Evolutionary conservation across 2,329 filamentous ascomycete species (phyloP).

Genomic region (Scedosporium dehoogii): DNA sequence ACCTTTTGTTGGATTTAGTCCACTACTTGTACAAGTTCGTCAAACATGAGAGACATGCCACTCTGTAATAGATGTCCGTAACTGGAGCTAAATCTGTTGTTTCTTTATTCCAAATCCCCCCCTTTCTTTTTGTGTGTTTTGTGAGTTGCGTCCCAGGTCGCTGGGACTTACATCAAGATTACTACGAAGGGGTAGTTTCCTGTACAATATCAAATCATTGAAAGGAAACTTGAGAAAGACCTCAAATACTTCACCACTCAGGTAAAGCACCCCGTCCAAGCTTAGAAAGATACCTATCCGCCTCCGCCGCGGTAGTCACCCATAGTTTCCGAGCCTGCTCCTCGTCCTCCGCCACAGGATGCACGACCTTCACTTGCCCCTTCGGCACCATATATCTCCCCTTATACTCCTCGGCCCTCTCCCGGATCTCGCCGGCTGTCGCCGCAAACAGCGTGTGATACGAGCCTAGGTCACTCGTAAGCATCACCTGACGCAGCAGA

Average conservation of each 20-base stretch:
- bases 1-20: no score
- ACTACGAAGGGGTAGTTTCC: no score
- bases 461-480: constrained; percentile 12
- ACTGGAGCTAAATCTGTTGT: no score
- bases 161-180: no score
- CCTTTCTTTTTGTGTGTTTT: no score
- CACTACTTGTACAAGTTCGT: no score
- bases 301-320: constrained; percentile 10
- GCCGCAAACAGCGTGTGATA: constrained; percentile 12
- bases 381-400: constrained; percentile 11
- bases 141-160: no score
- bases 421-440: constrained; percentile 10
- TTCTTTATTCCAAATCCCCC: no score
- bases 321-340: constrained; percentile 11
- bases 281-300: constrained; percentile 8
- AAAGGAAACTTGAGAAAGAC: not conserved
- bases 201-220: no score
- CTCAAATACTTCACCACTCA: not conserved
- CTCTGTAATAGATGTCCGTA: no score
- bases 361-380: constrained; percentile 7
- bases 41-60: no score
- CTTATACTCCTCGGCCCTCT: constrained; percentile 8
- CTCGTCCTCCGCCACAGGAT: constrained; percentile 9
- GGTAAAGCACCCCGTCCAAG: not conserved
- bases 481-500: constrained; percentile 8